phyloP scores from a whole-genome alignment of 2,329 filamentous ascomycete genomes.

The Apiospora pterosperma region DNA sequence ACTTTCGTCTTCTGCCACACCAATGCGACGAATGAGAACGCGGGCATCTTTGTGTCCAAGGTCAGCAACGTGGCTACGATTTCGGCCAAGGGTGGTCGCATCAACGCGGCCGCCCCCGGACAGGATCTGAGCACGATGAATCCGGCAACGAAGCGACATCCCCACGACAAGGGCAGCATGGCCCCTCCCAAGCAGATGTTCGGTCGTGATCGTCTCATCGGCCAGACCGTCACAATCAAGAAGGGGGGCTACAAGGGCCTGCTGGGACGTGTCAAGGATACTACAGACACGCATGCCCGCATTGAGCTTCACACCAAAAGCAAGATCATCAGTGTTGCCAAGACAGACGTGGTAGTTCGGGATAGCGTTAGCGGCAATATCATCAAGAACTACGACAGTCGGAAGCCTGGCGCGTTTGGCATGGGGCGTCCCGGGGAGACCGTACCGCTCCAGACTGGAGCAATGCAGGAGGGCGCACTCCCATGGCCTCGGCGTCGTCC shows the following conservation, averaged over 20 bases:
- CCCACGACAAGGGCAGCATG: constrained; percentile 51
- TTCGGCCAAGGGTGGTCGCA: constrained; percentile 87
- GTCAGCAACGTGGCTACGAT: constrained; percentile 84
- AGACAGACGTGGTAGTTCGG: constrained; percentile 79
- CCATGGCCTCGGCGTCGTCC: constrained; percentile 58
- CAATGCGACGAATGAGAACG: constrained; percentile 79
- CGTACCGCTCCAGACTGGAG: constrained; percentile 54
- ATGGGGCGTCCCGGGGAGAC: constrained; percentile 39
- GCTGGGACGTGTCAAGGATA: constrained; percentile 92
- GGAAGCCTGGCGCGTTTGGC: constrained; percentile 33
- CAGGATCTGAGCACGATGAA: constrained; percentile 91
- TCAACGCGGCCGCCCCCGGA: constrained; percentile 56
- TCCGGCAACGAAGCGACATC: constrained; percentile 75
- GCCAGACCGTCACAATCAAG: constrained; percentile 85
- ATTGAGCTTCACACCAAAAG: constrained; percentile 93
- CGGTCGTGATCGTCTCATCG: constrained; percentile 78
- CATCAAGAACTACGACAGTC: constrained; percentile 64
- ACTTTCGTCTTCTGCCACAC: constrained; percentile 91
- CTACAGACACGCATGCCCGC: constrained; percentile 79
- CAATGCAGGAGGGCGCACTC: constrained; percentile 62
- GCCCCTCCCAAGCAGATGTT: constrained; percentile 71
- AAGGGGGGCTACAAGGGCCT: constrained; percentile 90
- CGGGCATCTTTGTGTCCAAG: constrained; percentile 83
- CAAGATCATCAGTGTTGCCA: constrained; percentile 83
- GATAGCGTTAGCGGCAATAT: constrained; percentile 76